These are phyloP conservation scores for Trifolium fragiferum DNA, from an alignment of 306 rosid genomes.

Conservation along the genomic window DNA sequence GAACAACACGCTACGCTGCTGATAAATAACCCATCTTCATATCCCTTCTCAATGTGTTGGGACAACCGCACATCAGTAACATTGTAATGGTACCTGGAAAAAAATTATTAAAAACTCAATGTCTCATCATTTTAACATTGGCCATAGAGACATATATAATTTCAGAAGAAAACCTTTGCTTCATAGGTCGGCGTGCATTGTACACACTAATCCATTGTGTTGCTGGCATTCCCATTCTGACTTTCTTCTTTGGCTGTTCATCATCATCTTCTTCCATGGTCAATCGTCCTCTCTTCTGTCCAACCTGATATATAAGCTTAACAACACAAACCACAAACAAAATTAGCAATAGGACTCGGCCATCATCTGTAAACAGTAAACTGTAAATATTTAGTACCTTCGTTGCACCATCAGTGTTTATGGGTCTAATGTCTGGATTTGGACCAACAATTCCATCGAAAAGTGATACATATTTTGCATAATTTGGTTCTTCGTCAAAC, in stretches of 20 bases:
- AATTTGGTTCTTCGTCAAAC: conserved; percentile 92
- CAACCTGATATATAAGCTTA: conserved; percentile 78
- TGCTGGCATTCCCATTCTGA: conserved; percentile 87
- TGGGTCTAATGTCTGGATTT: conserved; percentile 85
- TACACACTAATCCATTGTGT: conserved; percentile 95
- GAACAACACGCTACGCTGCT: conserved; percentile 78
- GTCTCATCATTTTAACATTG: neutral
- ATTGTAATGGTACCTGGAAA: conserved; percentile 86
- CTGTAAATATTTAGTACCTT: conserved; percentile 55
- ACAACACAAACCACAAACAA: conserved; percentile 37
- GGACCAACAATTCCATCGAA: conserved; percentile 90
- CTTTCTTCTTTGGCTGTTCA: conserved; percentile 89
- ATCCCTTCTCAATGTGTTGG: conserved; percentile 89
- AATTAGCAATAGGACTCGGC: conserved; percentile 20
- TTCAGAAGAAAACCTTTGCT: conserved; percentile 72
- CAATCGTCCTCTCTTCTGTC: conserved; percentile 85
- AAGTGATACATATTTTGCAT: conserved; percentile 84
- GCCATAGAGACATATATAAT: conserved; percentile 16
- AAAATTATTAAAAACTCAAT: conserved; percentile 9
- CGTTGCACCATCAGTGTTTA: conserved; percentile 95
- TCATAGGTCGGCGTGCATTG: conserved; percentile 91
- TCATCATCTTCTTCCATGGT: conserved; percentile 81
- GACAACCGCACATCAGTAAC: conserved; percentile 82
- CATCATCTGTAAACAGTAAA: conserved; percentile 14
- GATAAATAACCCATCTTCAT: conserved; percentile 79